Evolutionary conservation across 129 eudicot genomes (phyloP).

Genomic region (Ambrosia trifida): DNA sequence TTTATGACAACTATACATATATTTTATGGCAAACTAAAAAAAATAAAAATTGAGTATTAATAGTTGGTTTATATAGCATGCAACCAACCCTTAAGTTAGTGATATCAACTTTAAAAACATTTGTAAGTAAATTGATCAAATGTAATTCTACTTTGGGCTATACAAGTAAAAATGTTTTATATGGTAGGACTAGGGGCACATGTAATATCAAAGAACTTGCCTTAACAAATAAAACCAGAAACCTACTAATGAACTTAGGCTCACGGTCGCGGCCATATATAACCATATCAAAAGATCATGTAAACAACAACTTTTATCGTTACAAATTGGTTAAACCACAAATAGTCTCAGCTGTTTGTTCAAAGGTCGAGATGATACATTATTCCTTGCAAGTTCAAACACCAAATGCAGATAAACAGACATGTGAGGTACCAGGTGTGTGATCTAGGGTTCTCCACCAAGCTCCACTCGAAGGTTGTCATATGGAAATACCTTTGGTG

Average conservation of each 20-base stretch:
- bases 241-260: neutral
- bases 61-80: neutral
- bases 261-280: neutral
- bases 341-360: slow-evolving; percentile 20
- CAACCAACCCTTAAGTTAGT: neutral
- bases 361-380: slow-evolving; percentile 32
- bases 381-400: slow-evolving; percentile 31
- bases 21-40: too few species aligned
- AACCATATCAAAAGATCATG: neutral
- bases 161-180: neutral
- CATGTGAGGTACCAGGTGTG: slow-evolving; percentile 18
- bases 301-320: slow-evolving; percentile 19
- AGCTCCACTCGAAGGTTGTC: slow-evolving; percentile 95
- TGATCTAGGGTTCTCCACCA: slow-evolving; percentile 83
- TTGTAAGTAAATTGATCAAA: neutral
- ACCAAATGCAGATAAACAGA: slow-evolving; percentile 30
- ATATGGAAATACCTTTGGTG: slow-evolving; percentile 93
- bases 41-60: too few species aligned
- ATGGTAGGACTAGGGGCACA: neutral
- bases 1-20: too few species aligned
- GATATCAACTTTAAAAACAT: neutral
- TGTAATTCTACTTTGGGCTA: neutral
- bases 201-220: neutral
- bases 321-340: slow-evolving; percentile 15
- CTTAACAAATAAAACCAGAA: neutral